Conservation (phyloP, 1,284 basidiomycete species). For the Ganoderma resinaceum region DNA sequence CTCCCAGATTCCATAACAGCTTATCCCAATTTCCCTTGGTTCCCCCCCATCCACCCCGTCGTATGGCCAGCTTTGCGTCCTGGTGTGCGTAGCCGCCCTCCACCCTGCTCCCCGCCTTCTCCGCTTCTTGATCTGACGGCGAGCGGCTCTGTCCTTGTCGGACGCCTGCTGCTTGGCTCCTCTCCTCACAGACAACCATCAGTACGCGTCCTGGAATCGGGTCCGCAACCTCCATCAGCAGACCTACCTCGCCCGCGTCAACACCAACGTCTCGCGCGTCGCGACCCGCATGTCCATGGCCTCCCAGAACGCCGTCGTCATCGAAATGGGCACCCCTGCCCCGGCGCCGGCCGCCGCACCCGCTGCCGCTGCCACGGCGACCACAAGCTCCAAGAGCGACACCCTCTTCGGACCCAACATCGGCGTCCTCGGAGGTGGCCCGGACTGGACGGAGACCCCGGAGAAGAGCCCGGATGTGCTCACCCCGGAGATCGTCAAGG, state of each 20-base stretch:
- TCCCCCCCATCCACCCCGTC: conserved; percentile 16
- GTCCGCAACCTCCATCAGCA: conserved; percentile 55
- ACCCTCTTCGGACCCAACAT: conserved; percentile 75
- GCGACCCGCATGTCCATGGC: conserved; percentile 56
- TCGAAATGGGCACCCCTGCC: conserved; percentile 44
- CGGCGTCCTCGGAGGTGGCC: conserved; percentile 55
- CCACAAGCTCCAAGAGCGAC: conserved; percentile 46
- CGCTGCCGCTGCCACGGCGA: conserved; percentile 20
- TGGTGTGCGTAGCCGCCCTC: conserved; percentile 38
- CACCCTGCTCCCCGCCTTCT: background rate
- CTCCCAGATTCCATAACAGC: conserved; percentile 24
- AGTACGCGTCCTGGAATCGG: conserved; percentile 63
- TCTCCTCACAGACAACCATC: conserved; percentile 49
- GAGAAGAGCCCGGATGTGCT: conserved; percentile 68
- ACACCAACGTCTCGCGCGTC: conserved; percentile 51
- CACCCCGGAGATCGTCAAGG: conserved; percentile 78
- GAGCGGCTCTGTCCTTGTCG: conserved; percentile 13
- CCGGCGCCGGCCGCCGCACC: conserved; percentile 11
- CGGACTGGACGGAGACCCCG: conserved; percentile 52
- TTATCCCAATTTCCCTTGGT: background rate
- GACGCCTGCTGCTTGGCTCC: conserved; percentile 12
- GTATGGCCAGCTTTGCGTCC: conserved; percentile 33
- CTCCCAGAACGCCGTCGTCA: conserved; percentile 43
- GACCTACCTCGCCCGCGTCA: conserved; percentile 57
- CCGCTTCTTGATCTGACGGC: conserved; percentile 13